These are phyloP conservation scores for Ministeria vibrans DNA, from an alignment of 78 protist genomes.

Conservation along the genomic window DNA sequence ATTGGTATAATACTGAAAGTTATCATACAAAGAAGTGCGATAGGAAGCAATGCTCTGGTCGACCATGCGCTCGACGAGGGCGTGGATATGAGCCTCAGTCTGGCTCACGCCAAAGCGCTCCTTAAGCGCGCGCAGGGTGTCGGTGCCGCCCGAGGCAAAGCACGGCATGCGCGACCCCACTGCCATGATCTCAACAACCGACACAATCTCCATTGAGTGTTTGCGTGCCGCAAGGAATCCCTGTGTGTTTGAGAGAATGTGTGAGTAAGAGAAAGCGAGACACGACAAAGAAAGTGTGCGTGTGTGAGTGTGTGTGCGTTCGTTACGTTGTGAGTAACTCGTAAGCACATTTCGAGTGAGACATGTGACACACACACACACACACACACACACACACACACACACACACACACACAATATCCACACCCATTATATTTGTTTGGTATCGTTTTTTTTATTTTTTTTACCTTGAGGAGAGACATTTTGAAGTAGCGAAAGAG, in stretches of 20 bases:
- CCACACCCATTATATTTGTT: no score
- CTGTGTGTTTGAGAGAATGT: not conserved
- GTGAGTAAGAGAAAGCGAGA: not conserved
- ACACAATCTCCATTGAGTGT: slow-evolving; percentile 2
- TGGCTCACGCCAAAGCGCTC: not conserved
- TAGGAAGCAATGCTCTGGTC: not conserved
- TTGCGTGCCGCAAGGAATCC: slow-evolving; percentile 22
- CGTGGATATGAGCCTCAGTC: not conserved
- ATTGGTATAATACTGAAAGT: slow-evolving; percentile 20
- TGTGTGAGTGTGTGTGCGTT: no score
- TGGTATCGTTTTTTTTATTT: no score
- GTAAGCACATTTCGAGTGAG: not conserved
- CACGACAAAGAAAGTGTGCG: no score
- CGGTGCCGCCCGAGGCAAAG: not conserved
- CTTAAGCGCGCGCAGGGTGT: not conserved
- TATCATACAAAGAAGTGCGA: slow-evolving; percentile 15
- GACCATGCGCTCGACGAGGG: not conserved
- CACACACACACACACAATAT: not conserved
- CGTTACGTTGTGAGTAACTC: no score
- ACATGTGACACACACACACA: not conserved
- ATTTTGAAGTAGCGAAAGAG: not conserved
- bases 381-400: not conserved
- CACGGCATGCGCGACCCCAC: not conserved
- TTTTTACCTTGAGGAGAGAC: not conserved
- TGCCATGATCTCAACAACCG: slow-evolving; percentile 8